Conservation (phyloP, 2,329 filamentous ascomycete species). For the Colletotrichum endophyticum region DNA sequence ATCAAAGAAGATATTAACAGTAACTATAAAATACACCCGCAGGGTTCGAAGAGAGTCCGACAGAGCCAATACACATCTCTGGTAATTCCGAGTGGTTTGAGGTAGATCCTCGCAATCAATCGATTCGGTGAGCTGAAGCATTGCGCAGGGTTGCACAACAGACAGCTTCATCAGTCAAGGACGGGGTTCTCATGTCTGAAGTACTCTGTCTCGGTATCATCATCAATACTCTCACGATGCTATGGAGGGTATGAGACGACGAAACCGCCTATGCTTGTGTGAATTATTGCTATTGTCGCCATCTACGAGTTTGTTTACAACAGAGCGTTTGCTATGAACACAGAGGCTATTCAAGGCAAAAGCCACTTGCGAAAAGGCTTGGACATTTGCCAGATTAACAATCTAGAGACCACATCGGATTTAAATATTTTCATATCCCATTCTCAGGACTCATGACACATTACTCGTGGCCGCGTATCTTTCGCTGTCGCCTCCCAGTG, state of each 20-base stretch:
- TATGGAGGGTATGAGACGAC: accelerated
- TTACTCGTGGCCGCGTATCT: neutral
- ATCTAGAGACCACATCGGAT: too few relatives aligned
- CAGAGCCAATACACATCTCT: neutral
- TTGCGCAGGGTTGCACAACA: accelerated
- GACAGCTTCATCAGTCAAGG: accelerated
- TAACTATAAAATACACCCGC: neutral
- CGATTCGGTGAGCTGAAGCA: neutral
- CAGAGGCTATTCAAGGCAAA: neutral
- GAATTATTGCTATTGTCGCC: accelerated
- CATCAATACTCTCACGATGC: accelerated
- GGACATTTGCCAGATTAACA: too few relatives aligned
- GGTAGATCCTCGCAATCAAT: neutral
- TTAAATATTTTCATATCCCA: neutral
- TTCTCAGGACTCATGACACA: accelerated
- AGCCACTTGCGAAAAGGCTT: too few relatives aligned
- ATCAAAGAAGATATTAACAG: neutral
- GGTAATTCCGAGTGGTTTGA: neutral
- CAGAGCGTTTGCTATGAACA: accelerated
- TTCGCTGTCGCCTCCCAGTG: neutral
- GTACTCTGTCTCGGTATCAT: neutral
- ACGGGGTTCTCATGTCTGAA: neutral
- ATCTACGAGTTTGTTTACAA: neutral
- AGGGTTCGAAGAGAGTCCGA: accelerated
- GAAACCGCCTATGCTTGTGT: accelerated